Evolutionary conservation across 2,329 filamentous ascomycete species (phyloP), one percentile per base, ranked within the genome.

Genomic region (Pseudogymnoascus sp.): DNA sequence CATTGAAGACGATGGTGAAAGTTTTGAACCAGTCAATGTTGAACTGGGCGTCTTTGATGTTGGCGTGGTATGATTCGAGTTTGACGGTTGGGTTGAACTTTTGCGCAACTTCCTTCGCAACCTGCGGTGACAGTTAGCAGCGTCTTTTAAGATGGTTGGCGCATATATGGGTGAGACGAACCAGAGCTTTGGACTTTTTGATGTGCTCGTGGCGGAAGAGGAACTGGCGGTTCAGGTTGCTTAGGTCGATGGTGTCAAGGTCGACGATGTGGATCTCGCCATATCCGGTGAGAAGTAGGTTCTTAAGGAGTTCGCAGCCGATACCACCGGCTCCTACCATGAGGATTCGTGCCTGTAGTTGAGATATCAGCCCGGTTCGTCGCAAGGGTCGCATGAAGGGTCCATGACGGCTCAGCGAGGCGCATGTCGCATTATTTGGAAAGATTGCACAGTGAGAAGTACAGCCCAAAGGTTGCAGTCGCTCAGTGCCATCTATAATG

Each of bases 261-360:
- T 99, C 94, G 68, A 99, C 91, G 52, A 97, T 87, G 74, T 96
- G 90, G 59, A 97, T 87, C 76, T 96, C 89, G 67, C 91, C 91
- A 69, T 96, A 99, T 67, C 93, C 92, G 45, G 87, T 89, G 58
- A 96, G 86, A 48, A 93, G 91, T 62, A 99, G 86, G 75, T 97
- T 96, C 80, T 99, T 99, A 66, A 99, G 85, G 6, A 99, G 82
- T 77, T 99, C 94, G 77, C 94, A 99, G 69, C 94, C 94, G 72
- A 99, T 99, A 65, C 94, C 94, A 65, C 94, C 94, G 62, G 94
- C 94, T 70, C 94, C 94, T 62, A 99, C 93, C 80, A 99, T 91
- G 63, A 99, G 82, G 60, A 97, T 88, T 66, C 87, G 89, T 65
- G 91, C 84, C 92, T 96, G 76, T 64, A 64, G 66, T 62, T 61